Percentiles rank a stretch among this genome's conserved stretches.
Evolutionary conservation across 2,329 filamentous ascomycete species (phyloP).

Genomic region (Aspergillus phoenicis): DNA sequence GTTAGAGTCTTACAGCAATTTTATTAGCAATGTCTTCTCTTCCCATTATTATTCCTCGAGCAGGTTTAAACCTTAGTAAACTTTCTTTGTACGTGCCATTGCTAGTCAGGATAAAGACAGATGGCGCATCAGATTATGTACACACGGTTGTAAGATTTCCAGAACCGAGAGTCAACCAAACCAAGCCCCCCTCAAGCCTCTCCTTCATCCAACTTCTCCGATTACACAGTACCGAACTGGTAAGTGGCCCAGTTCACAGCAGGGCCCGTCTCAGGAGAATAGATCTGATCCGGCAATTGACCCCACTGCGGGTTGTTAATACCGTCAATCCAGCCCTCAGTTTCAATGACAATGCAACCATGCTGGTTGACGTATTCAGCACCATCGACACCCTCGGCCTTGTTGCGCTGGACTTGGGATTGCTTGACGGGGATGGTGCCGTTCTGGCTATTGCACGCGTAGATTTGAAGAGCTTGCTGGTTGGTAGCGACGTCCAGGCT

Average conservation of each 20-base stretch:
- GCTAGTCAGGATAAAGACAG: not conserved
- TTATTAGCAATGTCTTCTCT: not conserved
- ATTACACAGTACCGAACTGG: slow-evolving; percentile 46
- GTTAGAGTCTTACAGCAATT: slow-evolving; percentile 8
- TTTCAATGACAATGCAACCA: slow-evolving; percentile 87
- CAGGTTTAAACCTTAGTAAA: not conserved
- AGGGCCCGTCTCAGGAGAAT: slow-evolving; percentile 42
- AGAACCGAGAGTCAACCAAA: not conserved
- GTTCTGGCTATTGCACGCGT: slow-evolving; percentile 77
- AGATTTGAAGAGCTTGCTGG: slow-evolving; percentile 86
- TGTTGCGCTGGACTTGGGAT: slow-evolving; percentile 53
- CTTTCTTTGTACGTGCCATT: not conserved
- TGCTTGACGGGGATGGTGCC: slow-evolving; percentile 55
- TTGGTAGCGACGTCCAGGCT: slow-evolving; percentile 78
- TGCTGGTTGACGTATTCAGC: slow-evolving; percentile 61
- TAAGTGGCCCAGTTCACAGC: slow-evolving; percentile 49
- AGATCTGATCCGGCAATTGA: slow-evolving; percentile 53
- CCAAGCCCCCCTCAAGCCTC: not conserved
- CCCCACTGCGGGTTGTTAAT: slow-evolving; percentile 93
- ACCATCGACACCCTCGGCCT: slow-evolving; percentile 55
- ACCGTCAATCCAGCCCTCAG: slow-evolving; percentile 89
- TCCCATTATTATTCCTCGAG: not conserved
- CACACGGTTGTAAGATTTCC: not conserved
- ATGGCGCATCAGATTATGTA: slow-evolving; percentile 5
- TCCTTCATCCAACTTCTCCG: not conserved